Evolutionary conservation across 1,284 basidiomycete genomes (phyloP), one percentile per base, ranked within the genome.

Genomic region (Mycosarcoma maydis): DNA sequence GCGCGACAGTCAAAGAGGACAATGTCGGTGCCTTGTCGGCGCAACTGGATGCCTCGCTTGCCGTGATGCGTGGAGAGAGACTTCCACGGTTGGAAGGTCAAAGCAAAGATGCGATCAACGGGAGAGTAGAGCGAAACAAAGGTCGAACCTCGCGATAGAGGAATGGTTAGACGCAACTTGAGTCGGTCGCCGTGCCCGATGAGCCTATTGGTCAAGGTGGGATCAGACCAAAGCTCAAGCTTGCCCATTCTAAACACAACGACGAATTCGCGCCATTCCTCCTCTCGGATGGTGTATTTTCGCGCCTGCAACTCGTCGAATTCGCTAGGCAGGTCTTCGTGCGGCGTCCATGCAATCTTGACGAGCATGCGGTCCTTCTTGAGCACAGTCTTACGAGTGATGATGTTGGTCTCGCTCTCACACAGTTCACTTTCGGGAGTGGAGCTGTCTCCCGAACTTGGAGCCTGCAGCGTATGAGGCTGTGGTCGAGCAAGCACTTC

Each of bases 301-400:
- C 80, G 75, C 7, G 90, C 87, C 54, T 86, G 84, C 30, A 83
- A 81, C 73, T 92, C 91, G 73, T 92, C 88, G 73, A 92, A 92
- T 42, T 85, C 80, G 6, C 77, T 67, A 4, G 85, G 83, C 1
- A 90, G 71, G 22, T 83, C 82, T 55, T 87, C 86, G 4, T 83
- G 83, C 49, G 86, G 86, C 5, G 87, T 87, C 74, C 89, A 87
- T 41, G 86, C 87, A 9, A 89, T 85, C 61, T 90, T 87, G 39
- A 94, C 88, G 13, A 92, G 85, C 90, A 94, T 93, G 68, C 92
- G 86, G 80, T 93, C 92, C 90, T 81, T 65, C 88, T 81, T 80
- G 20, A 77, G 53, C 14, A 73, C 64, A 14, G 60, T 62, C 22
- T 48, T 59, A 32, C 58, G 58, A 6, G 69, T 71, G 44, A 75